Evolutionary conservation across 768 basidiomycete genomes (phyloP).

Genomic region (Leccinum olivaceopallidum): DNA sequence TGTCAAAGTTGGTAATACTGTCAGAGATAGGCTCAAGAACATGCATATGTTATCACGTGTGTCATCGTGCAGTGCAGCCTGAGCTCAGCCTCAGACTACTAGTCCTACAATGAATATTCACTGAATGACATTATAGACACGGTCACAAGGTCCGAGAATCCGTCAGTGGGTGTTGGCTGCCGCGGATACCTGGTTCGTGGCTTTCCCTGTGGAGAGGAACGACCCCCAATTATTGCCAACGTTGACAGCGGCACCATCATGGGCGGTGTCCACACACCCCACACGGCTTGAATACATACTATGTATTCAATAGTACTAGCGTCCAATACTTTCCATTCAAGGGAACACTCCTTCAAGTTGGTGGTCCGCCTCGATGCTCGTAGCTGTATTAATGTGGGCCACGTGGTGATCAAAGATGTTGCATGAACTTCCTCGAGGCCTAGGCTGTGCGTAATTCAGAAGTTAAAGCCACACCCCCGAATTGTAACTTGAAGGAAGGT

Average conservation of each 20-base stretch:
- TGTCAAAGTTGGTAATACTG: background rate
- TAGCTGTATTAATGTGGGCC: background rate
- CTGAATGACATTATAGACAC: background rate
- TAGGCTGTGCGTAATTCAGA: background rate
- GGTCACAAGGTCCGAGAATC: background rate
- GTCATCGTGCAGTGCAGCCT: background rate
- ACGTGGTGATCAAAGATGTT: conserved; percentile 17
- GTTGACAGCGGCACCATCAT: background rate
- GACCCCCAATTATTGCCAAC: background rate
- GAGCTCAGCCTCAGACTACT: too few species aligned
- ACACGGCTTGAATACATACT: background rate
- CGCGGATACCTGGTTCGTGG: too few species aligned
- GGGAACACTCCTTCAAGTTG: background rate
- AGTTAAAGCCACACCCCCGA: conserved; percentile 2
- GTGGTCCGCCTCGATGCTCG: background rate
- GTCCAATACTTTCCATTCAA: background rate
- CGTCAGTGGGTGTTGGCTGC: background rate
- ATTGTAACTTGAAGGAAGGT: conserved; percentile 1
- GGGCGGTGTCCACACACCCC: background rate
- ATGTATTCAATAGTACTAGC: too few species aligned
- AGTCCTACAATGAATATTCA: background rate
- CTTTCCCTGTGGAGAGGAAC: background rate
- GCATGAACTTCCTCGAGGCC: conserved; percentile 5
- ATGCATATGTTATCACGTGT: background rate
- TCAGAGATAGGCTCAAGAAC: background rate